These are phyloP conservation scores for Isoetes taiwanensis DNA, from an alignment of 75 land plant genomes.

Conservation along the genomic window DNA sequence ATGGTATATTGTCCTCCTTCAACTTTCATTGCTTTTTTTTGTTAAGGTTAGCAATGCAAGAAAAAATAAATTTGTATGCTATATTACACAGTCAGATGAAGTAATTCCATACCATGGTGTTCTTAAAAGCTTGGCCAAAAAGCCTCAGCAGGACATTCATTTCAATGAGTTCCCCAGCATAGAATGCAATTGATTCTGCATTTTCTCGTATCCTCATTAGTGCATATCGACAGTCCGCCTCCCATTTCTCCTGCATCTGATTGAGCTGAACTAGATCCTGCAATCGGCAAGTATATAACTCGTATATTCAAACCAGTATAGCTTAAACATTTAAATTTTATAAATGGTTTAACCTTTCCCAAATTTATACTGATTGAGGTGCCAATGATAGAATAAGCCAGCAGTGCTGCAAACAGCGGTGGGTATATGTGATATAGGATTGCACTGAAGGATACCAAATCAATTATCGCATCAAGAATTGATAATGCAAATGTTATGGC, in stretches of 20 bases:
- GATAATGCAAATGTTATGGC: neutral
- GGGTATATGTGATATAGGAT: neutral
- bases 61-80: too few relatives aligned
- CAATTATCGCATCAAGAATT: neutral
- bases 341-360: too few relatives aligned
- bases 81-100: too few relatives aligned
- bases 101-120: neutral
- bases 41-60: too few relatives aligned
- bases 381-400: neutral
- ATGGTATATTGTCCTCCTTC: too few relatives aligned
- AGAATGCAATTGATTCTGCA: conserved; percentile 4
- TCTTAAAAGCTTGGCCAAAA: conserved; percentile 1
- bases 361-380: neutral
- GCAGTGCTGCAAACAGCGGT: neutral
- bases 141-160: neutral
- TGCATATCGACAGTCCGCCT: neutral
- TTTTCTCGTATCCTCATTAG: neutral
- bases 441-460: conserved; percentile 1
- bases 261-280: conserved; percentile 5
- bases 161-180: neutral
- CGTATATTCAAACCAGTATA: too few relatives aligned
- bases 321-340: too few relatives aligned
- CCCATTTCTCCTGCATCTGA: neutral
- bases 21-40: too few relatives aligned
- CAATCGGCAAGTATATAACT: too few relatives aligned